Conservation (phyloP, 2,329 filamentous ascomycete species). For the Alternaria dauci region DNA sequence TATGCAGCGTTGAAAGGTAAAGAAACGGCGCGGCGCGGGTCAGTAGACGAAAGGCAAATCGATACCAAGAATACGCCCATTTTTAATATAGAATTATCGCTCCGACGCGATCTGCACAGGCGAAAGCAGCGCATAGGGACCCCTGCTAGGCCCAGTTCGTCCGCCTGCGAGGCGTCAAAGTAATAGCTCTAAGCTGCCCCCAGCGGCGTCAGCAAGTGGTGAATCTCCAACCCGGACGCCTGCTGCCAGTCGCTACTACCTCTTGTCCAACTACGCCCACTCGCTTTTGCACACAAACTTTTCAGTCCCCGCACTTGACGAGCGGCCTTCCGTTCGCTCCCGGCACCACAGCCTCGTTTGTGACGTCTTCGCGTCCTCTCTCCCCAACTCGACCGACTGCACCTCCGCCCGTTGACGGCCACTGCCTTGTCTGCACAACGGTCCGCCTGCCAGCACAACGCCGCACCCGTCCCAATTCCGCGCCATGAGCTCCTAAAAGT, state of each 20-base stretch:
- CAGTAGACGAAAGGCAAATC: slow-evolving; percentile 18
- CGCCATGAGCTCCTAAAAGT: slow-evolving; percentile 33
- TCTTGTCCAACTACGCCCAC: slow-evolving; percentile 12
- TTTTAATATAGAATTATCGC: slow-evolving; percentile 34
- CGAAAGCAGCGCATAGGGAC: slow-evolving; percentile 26
- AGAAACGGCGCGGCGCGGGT: slow-evolving; percentile 16
- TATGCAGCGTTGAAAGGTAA: background rate
- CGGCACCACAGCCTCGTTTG: slow-evolving; percentile 23
- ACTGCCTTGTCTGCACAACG: slow-evolving; percentile 22
- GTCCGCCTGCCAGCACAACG: slow-evolving; percentile 27
- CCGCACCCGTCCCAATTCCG: slow-evolving; percentile 22
- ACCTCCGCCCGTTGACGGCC: slow-evolving; percentile 2
- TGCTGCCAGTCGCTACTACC: slow-evolving; percentile 27
- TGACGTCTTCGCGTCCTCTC: slow-evolving; percentile 32
- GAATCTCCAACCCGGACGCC: slow-evolving; percentile 23
- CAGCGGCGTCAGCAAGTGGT: slow-evolving; percentile 21
- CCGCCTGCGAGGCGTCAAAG: slow-evolving; percentile 28
- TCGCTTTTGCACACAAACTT: slow-evolving; percentile 11
- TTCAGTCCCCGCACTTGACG: slow-evolving; percentile 3
- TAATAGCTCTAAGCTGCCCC: slow-evolving; percentile 23
- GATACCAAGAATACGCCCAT: slow-evolving; percentile 18
- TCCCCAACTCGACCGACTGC: background rate
- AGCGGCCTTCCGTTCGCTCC: slow-evolving; percentile 22
- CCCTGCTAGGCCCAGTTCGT: slow-evolving; percentile 37
- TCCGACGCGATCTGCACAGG: slow-evolving; percentile 27